These are phyloP conservation scores for Hordeum marinum DNA, from an alignment of 176 grass and related monocot species.

Conservation along the genomic window DNA sequence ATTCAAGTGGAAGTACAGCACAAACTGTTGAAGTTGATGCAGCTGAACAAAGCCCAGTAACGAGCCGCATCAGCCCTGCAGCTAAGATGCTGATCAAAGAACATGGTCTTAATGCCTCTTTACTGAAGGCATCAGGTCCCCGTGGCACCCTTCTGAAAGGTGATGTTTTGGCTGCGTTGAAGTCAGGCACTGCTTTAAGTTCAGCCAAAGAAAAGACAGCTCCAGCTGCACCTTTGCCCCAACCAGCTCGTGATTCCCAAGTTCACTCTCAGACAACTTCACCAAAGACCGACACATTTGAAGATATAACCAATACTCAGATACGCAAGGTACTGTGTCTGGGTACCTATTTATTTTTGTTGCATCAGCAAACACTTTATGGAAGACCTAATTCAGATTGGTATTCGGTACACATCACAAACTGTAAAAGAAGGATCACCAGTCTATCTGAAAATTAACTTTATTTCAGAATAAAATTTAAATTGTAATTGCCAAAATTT, in stretches of 20 bases:
- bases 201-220: conserved; percentile 46
- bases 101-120: conserved; percentile 59
- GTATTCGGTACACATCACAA: not conserved
- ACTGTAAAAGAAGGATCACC: not conserved
- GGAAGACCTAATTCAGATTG: not conserved
- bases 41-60: conserved; percentile 33
- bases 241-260: conserved; percentile 40
- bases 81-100: conserved; percentile 92
- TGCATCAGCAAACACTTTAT: not conserved
- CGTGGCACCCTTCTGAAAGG: conserved; percentile 97
- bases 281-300: conserved; percentile 42
- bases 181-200: conserved; percentile 43
- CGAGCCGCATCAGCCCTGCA: conserved; percentile 76
- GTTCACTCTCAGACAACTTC: conserved; percentile 22
- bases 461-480: not conserved
- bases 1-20: conserved; percentile 31
- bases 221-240: conserved; percentile 27
- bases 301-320: conserved; percentile 85
- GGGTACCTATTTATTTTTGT: conserved; percentile 7
- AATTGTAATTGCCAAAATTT: not conserved
- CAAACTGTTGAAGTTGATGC: conserved; percentile 35
- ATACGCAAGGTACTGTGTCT: conserved; percentile 83
- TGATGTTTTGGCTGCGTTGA: conserved; percentile 75
- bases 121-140: conserved; percentile 78
- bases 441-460: not conserved